Conservation (phyloP, 441 rosid species). For the Rhodomyrtus psidioides region DNA sequence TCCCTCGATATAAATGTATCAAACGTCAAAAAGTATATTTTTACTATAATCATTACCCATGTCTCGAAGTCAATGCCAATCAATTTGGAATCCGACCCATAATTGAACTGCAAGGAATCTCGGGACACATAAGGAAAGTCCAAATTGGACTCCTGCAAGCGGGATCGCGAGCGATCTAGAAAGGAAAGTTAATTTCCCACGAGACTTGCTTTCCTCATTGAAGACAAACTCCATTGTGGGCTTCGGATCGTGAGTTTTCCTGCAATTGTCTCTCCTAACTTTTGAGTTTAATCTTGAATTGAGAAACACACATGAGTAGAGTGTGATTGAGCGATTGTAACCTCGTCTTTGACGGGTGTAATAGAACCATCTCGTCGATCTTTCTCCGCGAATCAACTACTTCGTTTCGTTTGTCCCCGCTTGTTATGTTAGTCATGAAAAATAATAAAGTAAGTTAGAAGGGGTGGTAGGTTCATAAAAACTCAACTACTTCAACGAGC, state of each 20-base stretch:
- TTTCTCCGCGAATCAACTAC: neutral
- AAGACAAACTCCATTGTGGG: neutral
- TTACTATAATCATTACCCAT: rapidly evolving
- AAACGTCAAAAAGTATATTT: neutral
- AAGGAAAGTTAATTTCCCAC: neutral
- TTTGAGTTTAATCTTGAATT: neutral
- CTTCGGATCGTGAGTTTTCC: neutral
- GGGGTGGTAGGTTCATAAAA: neutral
- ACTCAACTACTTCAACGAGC: neutral
- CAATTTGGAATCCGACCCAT: neutral
- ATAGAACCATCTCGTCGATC: neutral
- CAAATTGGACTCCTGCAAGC: neutral
- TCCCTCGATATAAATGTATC: too few relatives aligned
- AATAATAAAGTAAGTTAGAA: neutral
- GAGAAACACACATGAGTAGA: neutral
- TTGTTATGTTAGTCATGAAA: neutral
- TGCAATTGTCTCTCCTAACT: neutral
- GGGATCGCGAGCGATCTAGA: neutral
- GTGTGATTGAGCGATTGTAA: neutral
- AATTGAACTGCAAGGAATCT: neutral
- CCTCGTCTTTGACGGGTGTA: neutral
- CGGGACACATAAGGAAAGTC: neutral
- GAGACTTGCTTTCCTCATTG: neutral
- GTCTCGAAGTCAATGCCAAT: neutral
- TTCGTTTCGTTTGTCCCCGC: neutral